A percentile compares a stretch with the other conserved stretches of the same genome.
Evolutionary conservation across 495 filamentous ascomycete genomes (phyloP).

Genomic region (Penicillium macrosclerotiorum): DNA sequence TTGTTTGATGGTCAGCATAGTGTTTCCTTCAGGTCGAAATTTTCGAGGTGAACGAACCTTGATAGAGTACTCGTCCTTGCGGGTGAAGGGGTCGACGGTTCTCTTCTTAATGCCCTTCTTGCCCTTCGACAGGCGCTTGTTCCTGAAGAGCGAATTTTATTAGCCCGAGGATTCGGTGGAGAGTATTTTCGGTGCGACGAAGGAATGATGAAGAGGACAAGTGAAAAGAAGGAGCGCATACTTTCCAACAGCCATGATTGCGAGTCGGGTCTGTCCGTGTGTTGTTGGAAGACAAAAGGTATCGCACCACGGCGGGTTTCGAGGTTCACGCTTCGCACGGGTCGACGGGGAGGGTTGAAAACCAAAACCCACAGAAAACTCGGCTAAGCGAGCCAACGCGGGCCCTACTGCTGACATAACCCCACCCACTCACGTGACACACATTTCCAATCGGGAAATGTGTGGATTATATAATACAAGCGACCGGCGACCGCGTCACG

Average conservation of each 20-base stretch:
- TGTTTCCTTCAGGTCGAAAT: background rate
- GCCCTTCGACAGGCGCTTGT: constrained; percentile 99
- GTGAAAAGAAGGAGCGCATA: constrained; percentile 47
- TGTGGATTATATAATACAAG: no score
- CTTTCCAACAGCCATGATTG: constrained; percentile 93
- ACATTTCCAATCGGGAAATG: constrained; percentile 6
- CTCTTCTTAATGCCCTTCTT: constrained; percentile 99
- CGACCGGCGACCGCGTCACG: no score
- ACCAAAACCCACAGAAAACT: constrained; percentile 50
- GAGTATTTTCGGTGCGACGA: background rate
- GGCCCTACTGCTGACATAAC: constrained; percentile 26
- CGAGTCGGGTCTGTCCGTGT: constrained; percentile 49
- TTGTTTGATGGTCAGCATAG: constrained; percentile 25
- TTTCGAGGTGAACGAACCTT: constrained; percentile 60
- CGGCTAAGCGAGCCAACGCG: constrained; percentile 46
- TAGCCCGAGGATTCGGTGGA: constrained; percentile 5
- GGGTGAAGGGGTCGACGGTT: constrained; percentile 91
- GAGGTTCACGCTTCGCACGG: constrained; percentile 35
- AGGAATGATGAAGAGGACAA: background rate
- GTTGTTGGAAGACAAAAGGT: constrained; percentile 42
- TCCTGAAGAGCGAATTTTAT: constrained; percentile 57
- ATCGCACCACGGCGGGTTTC: constrained; percentile 43
- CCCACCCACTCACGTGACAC: constrained; percentile 31
- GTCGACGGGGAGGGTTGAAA: constrained; percentile 38
- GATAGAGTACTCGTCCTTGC: constrained; percentile 98